These are phyloP conservation scores for Fusarium coffeatum DNA, from an alignment of 2,329 filamentous ascomycete genomes.

Conservation along the genomic window DNA sequence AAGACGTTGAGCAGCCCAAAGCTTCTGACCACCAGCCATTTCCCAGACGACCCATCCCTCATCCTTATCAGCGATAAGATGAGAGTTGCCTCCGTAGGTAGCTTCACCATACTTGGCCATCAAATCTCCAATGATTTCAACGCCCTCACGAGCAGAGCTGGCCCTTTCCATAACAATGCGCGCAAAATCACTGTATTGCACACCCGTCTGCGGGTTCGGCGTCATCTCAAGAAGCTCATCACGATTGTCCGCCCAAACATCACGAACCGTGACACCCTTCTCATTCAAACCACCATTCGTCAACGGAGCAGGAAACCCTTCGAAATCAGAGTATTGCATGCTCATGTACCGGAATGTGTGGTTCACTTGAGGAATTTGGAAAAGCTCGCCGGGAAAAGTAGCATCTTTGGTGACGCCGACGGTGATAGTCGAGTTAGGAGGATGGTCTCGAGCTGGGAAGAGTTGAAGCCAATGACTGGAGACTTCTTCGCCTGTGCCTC, in stretches of 20 bases:
- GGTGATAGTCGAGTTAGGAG: constrained; percentile 54
- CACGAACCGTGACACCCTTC: constrained; percentile 39
- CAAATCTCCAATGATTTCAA: constrained; percentile 34
- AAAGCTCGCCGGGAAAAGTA: constrained; percentile 36
- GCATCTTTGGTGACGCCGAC: constrained; percentile 42
- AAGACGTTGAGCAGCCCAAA: constrained; percentile 42
- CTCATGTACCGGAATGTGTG: constrained; percentile 42
- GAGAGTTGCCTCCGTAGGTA: constrained; percentile 41
- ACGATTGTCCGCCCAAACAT: constrained; percentile 42
- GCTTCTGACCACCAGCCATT: constrained; percentile 40
- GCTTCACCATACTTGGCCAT: constrained; percentile 39
- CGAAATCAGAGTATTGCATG: constrained; percentile 44
- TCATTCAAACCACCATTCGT: constrained; percentile 42
- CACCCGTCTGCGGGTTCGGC: constrained; percentile 33
- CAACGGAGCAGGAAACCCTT: constrained; percentile 38
- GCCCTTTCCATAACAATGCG: constrained; percentile 44
- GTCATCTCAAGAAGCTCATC: constrained; percentile 43
- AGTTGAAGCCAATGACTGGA: constrained; percentile 61
- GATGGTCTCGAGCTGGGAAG: constrained; percentile 56
- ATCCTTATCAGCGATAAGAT: constrained; percentile 41
- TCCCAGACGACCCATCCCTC: constrained; percentile 44
- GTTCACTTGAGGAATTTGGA: constrained; percentile 39
- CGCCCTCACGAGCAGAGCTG: constrained; percentile 33
- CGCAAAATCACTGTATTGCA: constrained; percentile 43
- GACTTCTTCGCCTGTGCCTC: constrained; percentile 60